Evolutionary conservation across 495 filamentous ascomycete genomes (phyloP), one percentile per base, ranked within the genome.

Genomic region (Penicillium herquei): DNA sequence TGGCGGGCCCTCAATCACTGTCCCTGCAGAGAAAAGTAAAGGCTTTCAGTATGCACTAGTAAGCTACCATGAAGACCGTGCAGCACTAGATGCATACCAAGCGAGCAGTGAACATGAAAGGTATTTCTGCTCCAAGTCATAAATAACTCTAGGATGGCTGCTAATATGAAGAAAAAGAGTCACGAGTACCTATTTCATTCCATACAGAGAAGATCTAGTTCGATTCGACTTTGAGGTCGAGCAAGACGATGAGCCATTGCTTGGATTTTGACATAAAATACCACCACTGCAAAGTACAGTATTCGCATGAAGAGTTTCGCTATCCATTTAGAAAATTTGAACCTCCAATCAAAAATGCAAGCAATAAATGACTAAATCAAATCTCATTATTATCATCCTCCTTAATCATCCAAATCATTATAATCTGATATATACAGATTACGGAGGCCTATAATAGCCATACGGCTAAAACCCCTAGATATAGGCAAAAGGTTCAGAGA

Each of bases 211-310:
- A 52, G 76, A 80, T 65, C 50, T 80, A 9, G 62, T 74, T 41
- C 70, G 75, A 17, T 80, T 80, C 64, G 78, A 80, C 54, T 79
- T 80, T 57, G 74, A 79, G 55, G 73, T 78, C 13, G 72, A 74
- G 41, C 46, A 49, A 3, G 70, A 60, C 39, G 76, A 76, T 53
- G 75, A 75, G 51, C 32, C 48, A 1, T 33, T 64, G 39, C 51
- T 64, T n/a, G 64, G 64, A 18, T 57, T 62, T 52, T 44, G 37
- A n/a, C n/a, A n/a, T n/a, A n/a, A n/a, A n/a, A n/a, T n/a, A n/a
- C n/a, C n/a, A n/a, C n/a, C n/a, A n/a, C n/a, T n/a, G n/a, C n/a
- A n/a, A n/a, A n/a, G n/a, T n/a, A n/a, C n/a, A n/a, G n/a, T n/a
- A n/a, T n/a, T n/a, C n/a, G n/a, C n/a, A n/a, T n/a, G n/a, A n/a